Evolutionary conservation across 2,329 filamentous ascomycete genomes (phyloP).

Genomic region (Fusarium musae): DNA sequence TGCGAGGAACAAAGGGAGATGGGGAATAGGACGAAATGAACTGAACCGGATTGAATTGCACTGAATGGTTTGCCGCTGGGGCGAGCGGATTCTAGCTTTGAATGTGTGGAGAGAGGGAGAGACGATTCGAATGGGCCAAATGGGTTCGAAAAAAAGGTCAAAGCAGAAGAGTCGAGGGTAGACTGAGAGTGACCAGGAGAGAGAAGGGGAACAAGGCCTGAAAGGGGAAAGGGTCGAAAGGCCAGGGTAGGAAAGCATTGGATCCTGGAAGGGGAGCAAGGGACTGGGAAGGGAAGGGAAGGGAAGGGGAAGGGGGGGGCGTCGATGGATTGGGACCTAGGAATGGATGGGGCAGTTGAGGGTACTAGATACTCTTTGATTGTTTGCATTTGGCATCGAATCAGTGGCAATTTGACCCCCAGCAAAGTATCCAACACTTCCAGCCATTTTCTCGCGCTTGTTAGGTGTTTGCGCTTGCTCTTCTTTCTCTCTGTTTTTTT

Average conservation of each 20-base stretch:
- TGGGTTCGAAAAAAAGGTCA: conserved; percentile 39
- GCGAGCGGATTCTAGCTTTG: conserved; percentile 32
- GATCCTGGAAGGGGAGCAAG: conserved; percentile 31
- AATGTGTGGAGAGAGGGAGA: conserved; percentile 30
- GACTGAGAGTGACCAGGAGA: conserved; percentile 19
- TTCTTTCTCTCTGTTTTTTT: not conserved
- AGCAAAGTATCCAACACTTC: conserved; percentile 20
- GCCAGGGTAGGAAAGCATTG: conserved; percentile 28
- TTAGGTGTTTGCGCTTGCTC: conserved; percentile 17
- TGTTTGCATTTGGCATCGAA: not conserved
- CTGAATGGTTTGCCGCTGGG: conserved; percentile 35
- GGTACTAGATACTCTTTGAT: conserved; percentile 19
- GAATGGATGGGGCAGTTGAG: conserved; percentile 16
- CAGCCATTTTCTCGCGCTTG: conserved; percentile 11
- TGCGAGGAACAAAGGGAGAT: conserved; percentile 34
- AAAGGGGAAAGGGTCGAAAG: conserved; percentile 38
- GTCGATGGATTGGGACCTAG: conserved; percentile 22
- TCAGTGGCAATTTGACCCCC: not conserved
- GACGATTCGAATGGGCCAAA: conserved; percentile 35
- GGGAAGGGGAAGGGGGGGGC: conserved; percentile 16
- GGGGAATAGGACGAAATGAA: conserved; percentile 10
- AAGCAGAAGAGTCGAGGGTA: conserved; percentile 38
- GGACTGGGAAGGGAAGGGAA: conserved; percentile 13
- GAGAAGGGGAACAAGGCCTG: conserved; percentile 38
- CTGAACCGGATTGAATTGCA: not conserved